These are phyloP conservation scores for Guillardia theta DNA, from an alignment of 78 protist species.

Conservation along the genomic window DNA sequence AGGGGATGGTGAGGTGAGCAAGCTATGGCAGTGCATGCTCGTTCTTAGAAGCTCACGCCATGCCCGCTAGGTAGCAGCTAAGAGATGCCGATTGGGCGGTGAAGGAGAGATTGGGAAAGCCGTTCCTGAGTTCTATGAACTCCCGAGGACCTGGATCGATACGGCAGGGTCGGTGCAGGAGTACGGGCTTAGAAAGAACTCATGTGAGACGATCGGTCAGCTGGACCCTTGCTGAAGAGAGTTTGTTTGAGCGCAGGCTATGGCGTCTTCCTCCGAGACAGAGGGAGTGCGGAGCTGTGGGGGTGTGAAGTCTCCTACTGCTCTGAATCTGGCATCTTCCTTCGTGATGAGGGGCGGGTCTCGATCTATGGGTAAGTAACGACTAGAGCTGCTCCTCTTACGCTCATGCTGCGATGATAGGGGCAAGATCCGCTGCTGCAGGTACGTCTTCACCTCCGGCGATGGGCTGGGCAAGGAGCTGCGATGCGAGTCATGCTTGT, in stretches of 20 bases:
- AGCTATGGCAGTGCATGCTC: no score
- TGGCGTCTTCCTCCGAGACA: background rate
- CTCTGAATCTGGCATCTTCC: background rate
- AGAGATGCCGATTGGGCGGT: background rate
- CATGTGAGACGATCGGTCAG: background rate
- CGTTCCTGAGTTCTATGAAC: background rate
- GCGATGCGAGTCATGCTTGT: no score
- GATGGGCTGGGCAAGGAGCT: no score
- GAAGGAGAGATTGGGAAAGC: background rate
- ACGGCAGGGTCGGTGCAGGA: conserved; percentile 26
- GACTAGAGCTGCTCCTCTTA: no score
- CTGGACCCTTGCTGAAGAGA: no score
- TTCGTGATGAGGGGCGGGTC: background rate
- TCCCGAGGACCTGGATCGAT: background rate
- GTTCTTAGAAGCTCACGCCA: no score
- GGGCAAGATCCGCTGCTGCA: no score
- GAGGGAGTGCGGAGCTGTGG: background rate
- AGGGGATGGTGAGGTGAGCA: background rate
- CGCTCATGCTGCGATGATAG: no score
- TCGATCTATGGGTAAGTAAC: no score
- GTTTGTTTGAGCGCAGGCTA: no score
- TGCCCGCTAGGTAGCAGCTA: no score
- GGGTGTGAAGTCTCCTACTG: background rate
- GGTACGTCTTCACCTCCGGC: no score
- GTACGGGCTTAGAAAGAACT: background rate